These are phyloP conservation scores for Murraya paniculata DNA, from an alignment of 345 rosid species.

Conservation along the genomic window DNA sequence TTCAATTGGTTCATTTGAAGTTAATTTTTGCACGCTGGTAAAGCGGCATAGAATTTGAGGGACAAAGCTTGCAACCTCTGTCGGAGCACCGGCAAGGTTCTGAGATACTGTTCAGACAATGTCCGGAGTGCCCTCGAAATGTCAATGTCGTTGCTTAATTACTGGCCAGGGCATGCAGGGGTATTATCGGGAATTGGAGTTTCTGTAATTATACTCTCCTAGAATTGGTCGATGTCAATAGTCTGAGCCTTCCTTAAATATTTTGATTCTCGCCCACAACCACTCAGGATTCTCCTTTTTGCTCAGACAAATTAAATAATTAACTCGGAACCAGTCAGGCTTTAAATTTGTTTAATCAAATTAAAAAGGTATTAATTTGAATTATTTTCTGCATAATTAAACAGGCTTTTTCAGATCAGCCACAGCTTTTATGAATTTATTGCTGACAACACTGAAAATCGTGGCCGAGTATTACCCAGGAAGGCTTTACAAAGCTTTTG, in stretches of 20 bases:
- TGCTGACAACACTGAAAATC: slow-evolving; percentile 72
- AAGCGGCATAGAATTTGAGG: slow-evolving; percentile 22
- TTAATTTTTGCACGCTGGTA: slow-evolving; percentile 26
- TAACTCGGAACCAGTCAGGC: slow-evolving; percentile 15
- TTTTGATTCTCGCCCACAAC: slow-evolving; percentile 17
- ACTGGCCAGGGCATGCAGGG: slow-evolving; percentile 26
- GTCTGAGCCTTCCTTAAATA: slow-evolving; percentile 12
- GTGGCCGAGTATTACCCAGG: slow-evolving; percentile 81
- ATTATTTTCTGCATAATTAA: not conserved
- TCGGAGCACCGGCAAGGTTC: slow-evolving; percentile 44
- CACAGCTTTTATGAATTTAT: slow-evolving; percentile 73
- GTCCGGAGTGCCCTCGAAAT: slow-evolving; percentile 45
- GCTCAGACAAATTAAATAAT: not conserved
- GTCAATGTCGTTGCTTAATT: slow-evolving; percentile 24
- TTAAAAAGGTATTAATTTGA: not conserved
- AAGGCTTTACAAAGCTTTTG: slow-evolving; percentile 73
- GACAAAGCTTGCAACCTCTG: slow-evolving; percentile 15
- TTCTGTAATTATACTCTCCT: not conserved
- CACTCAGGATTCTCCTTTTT: slow-evolving; percentile 23
- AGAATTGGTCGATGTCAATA: slow-evolving; percentile 33
- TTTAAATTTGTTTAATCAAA: slow-evolving; percentile 1
- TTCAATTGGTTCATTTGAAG: not conserved
- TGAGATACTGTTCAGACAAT: slow-evolving; percentile 31
- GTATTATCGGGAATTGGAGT: slow-evolving; percentile 52
- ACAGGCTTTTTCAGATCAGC: slow-evolving; percentile 98